Evolutionary conservation across 1,284 basidiomycete genomes (phyloP).

Genomic region (Leccinum fallax): DNA sequence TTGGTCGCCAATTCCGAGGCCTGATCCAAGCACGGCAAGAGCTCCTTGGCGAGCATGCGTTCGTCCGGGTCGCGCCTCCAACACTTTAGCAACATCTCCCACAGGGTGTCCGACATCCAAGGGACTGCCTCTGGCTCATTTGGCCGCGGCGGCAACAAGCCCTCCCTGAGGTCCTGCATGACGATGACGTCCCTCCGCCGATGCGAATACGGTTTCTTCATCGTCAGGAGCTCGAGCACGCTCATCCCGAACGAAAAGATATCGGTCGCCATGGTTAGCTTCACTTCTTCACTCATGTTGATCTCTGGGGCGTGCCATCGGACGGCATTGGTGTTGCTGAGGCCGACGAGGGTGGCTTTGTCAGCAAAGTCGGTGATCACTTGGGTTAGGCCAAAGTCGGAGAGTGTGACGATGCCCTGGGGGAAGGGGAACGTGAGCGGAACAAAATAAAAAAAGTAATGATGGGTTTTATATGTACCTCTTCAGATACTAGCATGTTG

Average conservation of each 20-base stretch:
- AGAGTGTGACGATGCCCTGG: conserved; percentile 54
- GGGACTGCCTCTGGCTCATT: conserved; percentile 28
- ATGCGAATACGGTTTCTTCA: conserved; percentile 49
- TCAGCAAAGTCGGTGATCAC: conserved; percentile 56
- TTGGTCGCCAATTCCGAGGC: conserved; percentile 1
- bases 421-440: background rate
- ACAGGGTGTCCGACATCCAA: conserved; percentile 49
- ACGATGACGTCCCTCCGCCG: conserved; percentile 50
- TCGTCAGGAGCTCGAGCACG: conserved; percentile 54
- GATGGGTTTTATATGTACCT: conserved; percentile 16
- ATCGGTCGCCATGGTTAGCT: conserved; percentile 49
- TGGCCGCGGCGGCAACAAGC: conserved; percentile 45
- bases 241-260: conserved; percentile 61
- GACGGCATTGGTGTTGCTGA: conserved; percentile 47
- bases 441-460: too few relatives aligned
- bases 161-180: conserved; percentile 43
- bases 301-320: conserved; percentile 64
- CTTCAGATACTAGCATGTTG: conserved; percentile 53
- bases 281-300: conserved; percentile 41
- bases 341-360: conserved; percentile 42
- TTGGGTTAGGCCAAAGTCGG: conserved; percentile 65
- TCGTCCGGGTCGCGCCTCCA: conserved; percentile 41
- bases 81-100: conserved; percentile 46
- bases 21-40: conserved; percentile 17
- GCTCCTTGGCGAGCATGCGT: conserved; percentile 20